These are phyloP conservation scores for Hydnomerulius pinastri DNA, from an alignment of 768 basidiomycete genomes.

Conservation along the genomic window DNA sequence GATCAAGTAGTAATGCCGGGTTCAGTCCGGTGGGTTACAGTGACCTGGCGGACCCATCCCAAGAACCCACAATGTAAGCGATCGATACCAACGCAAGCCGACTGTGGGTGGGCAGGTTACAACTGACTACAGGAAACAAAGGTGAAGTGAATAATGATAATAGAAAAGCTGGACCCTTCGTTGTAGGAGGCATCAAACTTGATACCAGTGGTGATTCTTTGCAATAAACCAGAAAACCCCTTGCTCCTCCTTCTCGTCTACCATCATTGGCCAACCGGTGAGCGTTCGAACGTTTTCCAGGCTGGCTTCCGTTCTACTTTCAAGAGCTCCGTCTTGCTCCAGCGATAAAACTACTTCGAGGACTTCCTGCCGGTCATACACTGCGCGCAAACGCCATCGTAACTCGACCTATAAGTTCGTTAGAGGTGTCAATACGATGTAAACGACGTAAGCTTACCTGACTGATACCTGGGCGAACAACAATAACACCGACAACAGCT, in stretches of 20 bases:
- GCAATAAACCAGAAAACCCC: slow-evolving; percentile 59
- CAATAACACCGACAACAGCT: slow-evolving; percentile 64
- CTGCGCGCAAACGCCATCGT: slow-evolving; percentile 66
- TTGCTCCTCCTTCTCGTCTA: slow-evolving; percentile 56
- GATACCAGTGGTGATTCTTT: slow-evolving; percentile 65
- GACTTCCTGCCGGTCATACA: slow-evolving; percentile 78
- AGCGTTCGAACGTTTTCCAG: slow-evolving; percentile 10
- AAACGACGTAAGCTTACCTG: slow-evolving; percentile 48
- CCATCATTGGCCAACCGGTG: slow-evolving; percentile 34
- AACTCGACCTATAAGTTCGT: slow-evolving; percentile 55
- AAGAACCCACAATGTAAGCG: no score
- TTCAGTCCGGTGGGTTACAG: no score
- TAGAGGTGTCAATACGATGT: slow-evolving; percentile 8
- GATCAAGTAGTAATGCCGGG: no score
- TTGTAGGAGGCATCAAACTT: slow-evolving; percentile 36
- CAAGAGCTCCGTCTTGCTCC: slow-evolving; percentile 51
- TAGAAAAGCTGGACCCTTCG: background rate
- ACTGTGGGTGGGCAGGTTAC: no score
- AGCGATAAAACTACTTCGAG: slow-evolving; percentile 60
- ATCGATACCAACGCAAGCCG: no score
- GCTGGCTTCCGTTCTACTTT: slow-evolving; percentile 15
- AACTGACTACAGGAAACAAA: slow-evolving; percentile 2
- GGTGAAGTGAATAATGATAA: slow-evolving; percentile 22
- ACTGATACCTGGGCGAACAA: slow-evolving; percentile 73
- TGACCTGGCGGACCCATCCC: no score